Conservation (phyloP, 2,329 filamentous ascomycete species). For the Teratosphaeria destructans region DNA sequence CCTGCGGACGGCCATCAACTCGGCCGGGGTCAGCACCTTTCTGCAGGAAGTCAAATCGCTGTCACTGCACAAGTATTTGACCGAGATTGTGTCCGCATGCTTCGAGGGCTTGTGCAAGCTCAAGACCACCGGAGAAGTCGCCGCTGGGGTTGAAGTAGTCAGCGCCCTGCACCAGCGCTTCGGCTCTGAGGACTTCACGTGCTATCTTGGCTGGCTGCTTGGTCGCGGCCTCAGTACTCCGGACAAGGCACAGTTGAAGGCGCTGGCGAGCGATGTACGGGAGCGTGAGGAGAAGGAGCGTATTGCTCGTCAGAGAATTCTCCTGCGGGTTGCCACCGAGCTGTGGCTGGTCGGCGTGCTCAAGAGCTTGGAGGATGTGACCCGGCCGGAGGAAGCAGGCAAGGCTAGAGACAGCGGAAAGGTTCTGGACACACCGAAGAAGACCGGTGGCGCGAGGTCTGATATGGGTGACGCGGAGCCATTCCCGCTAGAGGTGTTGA, state of each 20-base stretch:
- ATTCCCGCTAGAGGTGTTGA: conserved; percentile 93
- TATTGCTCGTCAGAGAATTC: conserved; percentile 69
- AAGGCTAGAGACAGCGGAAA: conserved; percentile 48
- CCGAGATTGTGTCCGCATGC: conserved; percentile 90
- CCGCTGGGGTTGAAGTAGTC: conserved; percentile 82
- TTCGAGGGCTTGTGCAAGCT: conserved; percentile 89
- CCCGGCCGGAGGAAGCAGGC: conserved; percentile 54
- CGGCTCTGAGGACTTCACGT: conserved; percentile 79
- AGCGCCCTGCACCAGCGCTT: conserved; percentile 95
- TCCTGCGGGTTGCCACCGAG: conserved; percentile 85
- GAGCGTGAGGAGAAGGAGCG: conserved; percentile 96
- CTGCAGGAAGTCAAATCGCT: conserved; percentile 81
- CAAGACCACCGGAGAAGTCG: conserved; percentile 83
- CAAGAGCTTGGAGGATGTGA: conserved; percentile 64
- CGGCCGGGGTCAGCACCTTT: conserved; percentile 71
- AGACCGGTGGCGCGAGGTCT: conserved; percentile 44
- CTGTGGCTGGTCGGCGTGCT: conserved; percentile 88
- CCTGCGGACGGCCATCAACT: conserved; percentile 76
- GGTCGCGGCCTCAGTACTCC: conserved; percentile 85
- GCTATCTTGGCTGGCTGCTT: conserved; percentile 83
- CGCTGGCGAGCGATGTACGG: conserved; percentile 65
- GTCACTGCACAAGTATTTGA: conserved; percentile 91
- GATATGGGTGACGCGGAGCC: conserved; percentile 69
- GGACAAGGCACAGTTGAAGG: conserved; percentile 74
- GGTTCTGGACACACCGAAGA: conserved; percentile 50